A percentile compares a stretch with the other conserved stretches of the same genome.
phyloP scores from a whole-genome alignment of 768 basidiomycete species.

The Tephrocybe sp. region DNA sequence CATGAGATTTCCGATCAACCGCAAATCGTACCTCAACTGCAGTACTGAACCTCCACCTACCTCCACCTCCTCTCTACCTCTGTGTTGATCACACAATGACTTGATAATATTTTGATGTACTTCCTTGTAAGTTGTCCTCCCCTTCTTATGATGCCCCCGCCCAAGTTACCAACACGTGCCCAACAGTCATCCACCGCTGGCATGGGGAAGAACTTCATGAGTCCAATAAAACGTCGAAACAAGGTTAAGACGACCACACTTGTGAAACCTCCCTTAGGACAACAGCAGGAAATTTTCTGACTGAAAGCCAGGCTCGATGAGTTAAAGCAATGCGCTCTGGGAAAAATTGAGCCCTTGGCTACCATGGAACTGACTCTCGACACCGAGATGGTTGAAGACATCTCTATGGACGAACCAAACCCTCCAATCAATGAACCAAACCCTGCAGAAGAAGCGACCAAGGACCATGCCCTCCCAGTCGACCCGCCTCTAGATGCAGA shows the following conservation, averaged over 20 bases:
- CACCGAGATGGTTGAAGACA: no score
- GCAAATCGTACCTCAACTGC: neutral
- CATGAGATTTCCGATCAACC: neutral
- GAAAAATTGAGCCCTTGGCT: neutral
- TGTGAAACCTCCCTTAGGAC: slow-evolving; percentile 1
- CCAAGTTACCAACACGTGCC: neutral
- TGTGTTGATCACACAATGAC: no score
- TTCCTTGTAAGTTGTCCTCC: no score
- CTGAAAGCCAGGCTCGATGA: neutral
- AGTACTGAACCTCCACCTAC: neutral
- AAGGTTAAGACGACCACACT: slow-evolving; percentile 13
- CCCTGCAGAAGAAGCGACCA: no score
- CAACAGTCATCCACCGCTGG: slow-evolving; percentile 10
- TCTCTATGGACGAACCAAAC: no score
- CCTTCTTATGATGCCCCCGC: neutral
- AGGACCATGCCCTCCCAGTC: neutral
- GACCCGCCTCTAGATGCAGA: neutral
- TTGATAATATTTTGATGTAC: no score
- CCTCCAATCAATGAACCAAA: no score
- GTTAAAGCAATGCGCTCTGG: neutral
- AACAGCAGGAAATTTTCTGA: neutral
- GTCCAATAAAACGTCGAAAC: slow-evolving; percentile 17
- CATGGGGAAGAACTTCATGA: slow-evolving; percentile 20
- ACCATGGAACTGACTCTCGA: neutral
- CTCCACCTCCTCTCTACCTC: no score